Conservation (phyloP, 2,329 filamentous ascomycete genomes). For the Ascochyta lentis region DNA sequence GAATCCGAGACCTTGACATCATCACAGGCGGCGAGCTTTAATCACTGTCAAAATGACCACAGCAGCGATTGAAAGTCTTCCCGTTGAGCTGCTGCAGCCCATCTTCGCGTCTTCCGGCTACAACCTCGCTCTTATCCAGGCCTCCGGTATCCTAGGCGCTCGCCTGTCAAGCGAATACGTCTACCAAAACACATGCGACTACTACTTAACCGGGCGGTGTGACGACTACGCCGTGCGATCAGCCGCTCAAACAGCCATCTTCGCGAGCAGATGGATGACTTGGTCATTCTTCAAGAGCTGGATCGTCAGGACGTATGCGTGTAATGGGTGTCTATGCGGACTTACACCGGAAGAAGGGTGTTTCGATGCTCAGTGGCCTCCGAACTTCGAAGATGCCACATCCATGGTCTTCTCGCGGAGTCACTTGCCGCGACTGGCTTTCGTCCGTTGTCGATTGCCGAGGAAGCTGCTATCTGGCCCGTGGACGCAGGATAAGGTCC, state of each 20-base stretch:
- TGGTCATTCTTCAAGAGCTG: slow-evolving; percentile 42
- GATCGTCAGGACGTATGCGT: slow-evolving; percentile 25
- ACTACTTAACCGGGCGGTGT: slow-evolving; percentile 26
- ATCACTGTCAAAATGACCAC: slow-evolving; percentile 15
- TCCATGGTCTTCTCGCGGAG: slow-evolving; percentile 39
- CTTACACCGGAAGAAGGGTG: slow-evolving; percentile 30
- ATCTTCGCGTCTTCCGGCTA: slow-evolving; percentile 57
- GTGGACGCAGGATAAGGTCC: slow-evolving; percentile 37
- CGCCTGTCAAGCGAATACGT: slow-evolving; percentile 35
- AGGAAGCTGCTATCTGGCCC: slow-evolving; percentile 36
- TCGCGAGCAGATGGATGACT: slow-evolving; percentile 43
- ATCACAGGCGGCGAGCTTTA: not conserved
- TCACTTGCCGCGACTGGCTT: slow-evolving; percentile 35
- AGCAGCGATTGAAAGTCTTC: slow-evolving; percentile 54
- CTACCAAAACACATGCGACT: slow-evolving; percentile 33
- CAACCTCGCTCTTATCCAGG: slow-evolving; percentile 51
- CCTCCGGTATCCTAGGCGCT: slow-evolving; percentile 50
- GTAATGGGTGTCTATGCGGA: slow-evolving; percentile 38
- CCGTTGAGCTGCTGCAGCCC: slow-evolving; percentile 59
- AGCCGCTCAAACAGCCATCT: slow-evolving; percentile 33
- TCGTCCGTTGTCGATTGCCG: slow-evolving; percentile 39
- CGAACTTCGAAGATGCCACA: slow-evolving; percentile 36
- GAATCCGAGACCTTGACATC: not conserved
- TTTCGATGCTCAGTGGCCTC: slow-evolving; percentile 41
- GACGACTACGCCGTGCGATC: slow-evolving; percentile 22